Base-by-base conservation (phyloP, 2,329 filamentous ascomycete genomes). In the Phyllosticta citrichinensis region DNA sequence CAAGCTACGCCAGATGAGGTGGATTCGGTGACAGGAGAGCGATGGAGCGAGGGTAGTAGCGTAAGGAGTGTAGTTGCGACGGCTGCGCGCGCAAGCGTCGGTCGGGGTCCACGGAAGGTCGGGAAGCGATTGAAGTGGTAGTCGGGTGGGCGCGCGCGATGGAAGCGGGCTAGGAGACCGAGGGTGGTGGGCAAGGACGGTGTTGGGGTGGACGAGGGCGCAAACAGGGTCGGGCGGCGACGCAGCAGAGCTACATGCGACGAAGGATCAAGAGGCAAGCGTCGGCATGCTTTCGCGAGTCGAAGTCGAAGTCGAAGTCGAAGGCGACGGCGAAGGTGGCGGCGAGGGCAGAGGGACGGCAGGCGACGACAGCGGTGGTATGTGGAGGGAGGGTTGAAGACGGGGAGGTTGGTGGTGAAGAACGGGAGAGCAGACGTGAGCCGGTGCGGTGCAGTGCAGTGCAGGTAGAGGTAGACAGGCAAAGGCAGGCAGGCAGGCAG, bases 11-110 rank as follows among this genome's bases (percentile, higher is more conserved):
- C 27, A 35, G 24, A 19, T 33, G 58, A 40, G 58, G 33, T 53
- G 11, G 52, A 52, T 33, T 14, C 30, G 22, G 33, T 12, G 58
- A 60, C 30, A 19, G 52, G 50, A 60, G 55, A 33, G 52, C 24
- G 58, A 12, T 33, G 58, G 57, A 55, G 52, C 58, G 58, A 60
- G 25, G 22, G 57, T 60, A 35, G 57, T 60, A 35, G 58, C 10
- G 52, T 60, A 60, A 60, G 30, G 58, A 60, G 24, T 60, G 58
- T 60, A 53, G 58, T 51, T 60, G 58, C 58, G 58, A 60, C 58
- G 51, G 52, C 35, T 51, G 58, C 52, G 58, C 58, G 58, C 58
- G 24, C 35, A 51, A 40, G 52, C 55, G 58, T 55, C 58, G 52
- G 52, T 33, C 47, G 20, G 25, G 52, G 35, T 40, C 30, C 50